Base-by-base conservation (phyloP, 2,329 filamentous ascomycete genomes). In the Pseudovirgaria hyperparasitica region DNA sequence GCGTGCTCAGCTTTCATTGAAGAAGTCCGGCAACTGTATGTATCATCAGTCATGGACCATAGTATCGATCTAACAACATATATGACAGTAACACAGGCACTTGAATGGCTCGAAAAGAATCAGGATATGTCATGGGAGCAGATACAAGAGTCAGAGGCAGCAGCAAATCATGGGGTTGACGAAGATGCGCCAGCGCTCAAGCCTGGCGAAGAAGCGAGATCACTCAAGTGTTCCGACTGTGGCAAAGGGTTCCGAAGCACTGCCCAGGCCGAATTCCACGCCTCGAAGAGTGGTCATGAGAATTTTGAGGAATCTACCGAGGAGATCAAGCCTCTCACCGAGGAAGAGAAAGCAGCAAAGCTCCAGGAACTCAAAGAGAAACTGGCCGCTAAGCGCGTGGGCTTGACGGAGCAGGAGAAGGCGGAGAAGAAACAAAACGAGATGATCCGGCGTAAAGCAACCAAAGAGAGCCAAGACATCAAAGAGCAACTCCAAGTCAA, bases 261-360 rank as follows among this genome's bases (percentile, higher is more conserved):
- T 38, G 74, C 75, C 15, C 72, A 87, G 39, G 90, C 86, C 7
- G 78, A 87, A 44, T 93, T 84, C 51, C 90, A 98, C 51, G 90
- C 85, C 22, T 3, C 19, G 6, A 6, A 13, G 30, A 81, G 75
- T 6, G 80, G 82, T 25, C 90, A 98, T 54, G 72, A 76, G 24
- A 80, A 94, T 55, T 98, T 98, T 50, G 71, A 80, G 12, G 85
- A 98, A 52, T 94, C 86, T 0, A 87, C 82, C 4, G 87, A 96
- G 45, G 85, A 92, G 48, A 76, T 98, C 40, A 78, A 81, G 3
- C 82, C 87, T 1, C 60, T 98, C 44, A 94, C 86, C 0, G 85
- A 87, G 39, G 86, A 92, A 34, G 78, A 98, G 59, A 94, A 90
- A 64, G 76, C 76, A 47, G 67, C 72, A n/a, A 78, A 70, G 42